Evolutionary conservation across 2,329 filamentous ascomycete genomes (phyloP), one percentile per base, ranked within the genome.

Genomic region (Neofusicoccum laricinum): DNA sequence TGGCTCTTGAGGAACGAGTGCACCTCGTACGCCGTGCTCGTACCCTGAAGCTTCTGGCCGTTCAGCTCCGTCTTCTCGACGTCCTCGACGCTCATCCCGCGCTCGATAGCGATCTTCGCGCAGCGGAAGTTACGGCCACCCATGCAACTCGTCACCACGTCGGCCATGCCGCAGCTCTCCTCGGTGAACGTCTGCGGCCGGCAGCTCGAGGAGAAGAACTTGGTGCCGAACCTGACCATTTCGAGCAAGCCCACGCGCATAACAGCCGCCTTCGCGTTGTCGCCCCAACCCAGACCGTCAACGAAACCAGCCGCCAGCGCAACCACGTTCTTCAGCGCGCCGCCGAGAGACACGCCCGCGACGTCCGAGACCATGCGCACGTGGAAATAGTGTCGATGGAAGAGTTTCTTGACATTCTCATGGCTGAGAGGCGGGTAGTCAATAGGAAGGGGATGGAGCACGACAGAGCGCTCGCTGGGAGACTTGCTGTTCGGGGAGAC

Each of bases 251-350:
- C 95, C 19, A 98, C 90, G 46, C 95, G 91, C 92, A 99, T 98
- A 66, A 99, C 89, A 50, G 95, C 95, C n/a, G 95, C 93, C 82
- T 99, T 98, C 69, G 94, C 94, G 71, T 98, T 99, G 82, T 98
- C 93, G 73, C 95, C 95, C 94, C 95, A 99, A 69, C 94, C 94
- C 67, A 94, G 87, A 40, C 95, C 95, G 69, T 97, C 92, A 49
- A 98, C 93, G 77, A 96, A 99, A 65, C 95, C 95, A 36, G 95
- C 93, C 4, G 93, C 94, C 17, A 99, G 82, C 4, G 95, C 95
- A 63, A 99, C 92, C 68, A 99, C 90, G 82, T 99, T 99, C 84
- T 99, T 99, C 70, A 99, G 82, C 0, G 95, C 95, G 66, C 95
- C 95, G 48, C 93, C 90, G 38, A 99, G 88, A 4, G 95, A 98